phyloP scores from a whole-genome alignment of 2,329 filamentous ascomycete species.

The Beauveria bassiana region DNA sequence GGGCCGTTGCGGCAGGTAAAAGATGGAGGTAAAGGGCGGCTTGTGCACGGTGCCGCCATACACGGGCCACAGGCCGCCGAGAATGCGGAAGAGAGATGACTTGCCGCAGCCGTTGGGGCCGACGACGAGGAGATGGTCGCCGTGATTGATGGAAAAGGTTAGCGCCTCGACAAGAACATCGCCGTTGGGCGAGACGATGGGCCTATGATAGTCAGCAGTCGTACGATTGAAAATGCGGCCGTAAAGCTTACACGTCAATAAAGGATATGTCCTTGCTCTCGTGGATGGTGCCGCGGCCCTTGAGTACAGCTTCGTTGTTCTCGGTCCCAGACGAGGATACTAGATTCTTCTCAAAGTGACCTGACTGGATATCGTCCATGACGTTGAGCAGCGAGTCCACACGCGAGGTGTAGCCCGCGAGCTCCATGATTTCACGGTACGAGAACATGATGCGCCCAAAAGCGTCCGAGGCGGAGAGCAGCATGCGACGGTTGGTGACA shows the following conservation, averaged over 20 bases:
- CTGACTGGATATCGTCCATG: constrained; percentile 85
- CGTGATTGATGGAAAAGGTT: constrained; percentile 77
- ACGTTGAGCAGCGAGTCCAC: constrained; percentile 86
- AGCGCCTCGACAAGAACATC: constrained; percentile 82
- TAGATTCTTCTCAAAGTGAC: constrained; percentile 92
- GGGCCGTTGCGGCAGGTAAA: constrained; percentile 94
- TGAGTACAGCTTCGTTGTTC: constrained; percentile 74
- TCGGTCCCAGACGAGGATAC: constrained; percentile 81
- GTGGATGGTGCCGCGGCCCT: constrained; percentile 70
- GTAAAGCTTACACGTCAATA: constrained; percentile 58
- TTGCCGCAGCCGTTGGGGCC: constrained; percentile 97
- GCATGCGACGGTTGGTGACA: constrained; percentile 86
- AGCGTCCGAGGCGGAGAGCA: constrained; percentile 88
- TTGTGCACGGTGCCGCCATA: constrained; percentile 93
- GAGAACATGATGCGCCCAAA: constrained; percentile 97
- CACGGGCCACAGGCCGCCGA: constrained; percentile 94
- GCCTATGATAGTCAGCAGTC: constrained; percentile 25
- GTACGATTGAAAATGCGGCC: not conserved
- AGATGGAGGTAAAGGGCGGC: constrained; percentile 86
- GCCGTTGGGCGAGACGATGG: constrained; percentile 94
- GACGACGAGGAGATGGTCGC: constrained; percentile 88
- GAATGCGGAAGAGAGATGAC: constrained; percentile 89
- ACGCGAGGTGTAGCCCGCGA: constrained; percentile 90
- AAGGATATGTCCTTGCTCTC: constrained; percentile 84
- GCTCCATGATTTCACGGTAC: constrained; percentile 93